Base-by-base conservation (phyloP, 768 basidiomycete species). In the Serendipita sp. region DNA sequence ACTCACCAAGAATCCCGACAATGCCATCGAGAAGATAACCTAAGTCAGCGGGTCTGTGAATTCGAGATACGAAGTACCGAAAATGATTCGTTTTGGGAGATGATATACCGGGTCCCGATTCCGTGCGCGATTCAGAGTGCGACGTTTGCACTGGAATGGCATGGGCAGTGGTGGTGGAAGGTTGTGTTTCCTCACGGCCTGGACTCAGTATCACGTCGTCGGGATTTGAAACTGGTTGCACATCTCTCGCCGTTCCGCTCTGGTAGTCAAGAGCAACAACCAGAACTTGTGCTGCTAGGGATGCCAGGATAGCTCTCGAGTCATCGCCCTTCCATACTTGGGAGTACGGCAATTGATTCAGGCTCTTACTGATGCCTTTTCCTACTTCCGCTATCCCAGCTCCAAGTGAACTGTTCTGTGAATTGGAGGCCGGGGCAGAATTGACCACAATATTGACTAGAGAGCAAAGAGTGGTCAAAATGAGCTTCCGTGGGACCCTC, bases 241-340 rank as follows among this genome's bases (percentile, higher is more conserved):
- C 70, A 68, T 91, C 89, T 66, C 81, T 78, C 8, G 88, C 87
- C 30, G 78, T 78, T 3, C 86, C 88, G 67, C 88, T 82, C 71
- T 92, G 90, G 72, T 90, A 90, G 74, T 91, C 86, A 38, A 93
- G 75, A 58, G 92, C 73, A 37, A 82, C 83, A 67, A 83, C 86
- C 38, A 98, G 78, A 24, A 87, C 81, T 73, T 92, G 92, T 58
- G 94, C 75, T 66, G 84, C 89, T 53, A 81, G 82, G 65, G 83
- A 80, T 46, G 92, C 84, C 51, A 95, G 81, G 13, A 79, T 84
- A 3, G 82, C 79, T 70, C 85, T 78, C 1, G 86, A 76, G 69
- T 94, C 92, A 69, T 91, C 90, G n/a, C 86, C 86, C 71, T 92
- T 93, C 70, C 89, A 89, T 16, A 92, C 86, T 7, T 94, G 91